Evolutionary conservation across 139 green algal species (phyloP).

Genomic region (Chlamydomonas incerta): DNA sequence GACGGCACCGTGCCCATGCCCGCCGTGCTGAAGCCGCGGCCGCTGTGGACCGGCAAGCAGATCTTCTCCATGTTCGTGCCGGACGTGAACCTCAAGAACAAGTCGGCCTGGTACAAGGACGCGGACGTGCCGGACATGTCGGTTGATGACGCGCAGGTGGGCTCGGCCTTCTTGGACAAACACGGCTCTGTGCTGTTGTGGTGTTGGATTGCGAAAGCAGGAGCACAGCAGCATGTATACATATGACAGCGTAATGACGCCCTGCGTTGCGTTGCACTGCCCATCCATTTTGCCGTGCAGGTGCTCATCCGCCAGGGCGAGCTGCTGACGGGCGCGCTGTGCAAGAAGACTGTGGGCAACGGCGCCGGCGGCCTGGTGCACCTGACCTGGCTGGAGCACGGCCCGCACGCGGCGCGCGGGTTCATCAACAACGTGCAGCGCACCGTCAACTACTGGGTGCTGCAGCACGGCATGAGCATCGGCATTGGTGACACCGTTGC

Average conservation of each 20-base stretch:
- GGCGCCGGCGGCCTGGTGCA: constrained; percentile 91
- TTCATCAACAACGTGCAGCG: constrained; percentile 87
- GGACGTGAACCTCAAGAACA: constrained; percentile 86
- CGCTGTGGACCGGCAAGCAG: constrained; percentile 89
- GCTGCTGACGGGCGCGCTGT: constrained; percentile 90
- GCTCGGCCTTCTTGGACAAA: too few species aligned
- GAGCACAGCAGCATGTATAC: too few species aligned
- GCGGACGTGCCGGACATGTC: constrained; percentile 86
- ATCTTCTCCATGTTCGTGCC: constrained; percentile 91
- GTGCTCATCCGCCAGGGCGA: constrained; percentile 92
- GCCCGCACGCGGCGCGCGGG: constrained; percentile 83
- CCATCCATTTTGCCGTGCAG: constrained; percentile 50
- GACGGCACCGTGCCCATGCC: constrained; percentile 94
- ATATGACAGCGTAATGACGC: too few species aligned
- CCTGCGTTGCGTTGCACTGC: too few species aligned
- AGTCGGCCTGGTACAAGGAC: constrained; percentile 89
- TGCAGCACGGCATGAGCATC: constrained; percentile 93
- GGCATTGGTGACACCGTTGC: constrained; percentile 98
- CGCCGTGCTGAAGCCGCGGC: constrained; percentile 94
- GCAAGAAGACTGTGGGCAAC: constrained; percentile 96
- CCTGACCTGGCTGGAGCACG: constrained; percentile 95
- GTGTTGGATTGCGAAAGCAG: too few species aligned
- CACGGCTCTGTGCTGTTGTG: too few species aligned
- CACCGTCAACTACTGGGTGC: constrained; percentile 96
- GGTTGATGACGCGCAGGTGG: constrained; percentile 86